Base-by-base conservation (phyloP, 2,329 filamentous ascomycete species). In the Bipolaris bicolor region DNA sequence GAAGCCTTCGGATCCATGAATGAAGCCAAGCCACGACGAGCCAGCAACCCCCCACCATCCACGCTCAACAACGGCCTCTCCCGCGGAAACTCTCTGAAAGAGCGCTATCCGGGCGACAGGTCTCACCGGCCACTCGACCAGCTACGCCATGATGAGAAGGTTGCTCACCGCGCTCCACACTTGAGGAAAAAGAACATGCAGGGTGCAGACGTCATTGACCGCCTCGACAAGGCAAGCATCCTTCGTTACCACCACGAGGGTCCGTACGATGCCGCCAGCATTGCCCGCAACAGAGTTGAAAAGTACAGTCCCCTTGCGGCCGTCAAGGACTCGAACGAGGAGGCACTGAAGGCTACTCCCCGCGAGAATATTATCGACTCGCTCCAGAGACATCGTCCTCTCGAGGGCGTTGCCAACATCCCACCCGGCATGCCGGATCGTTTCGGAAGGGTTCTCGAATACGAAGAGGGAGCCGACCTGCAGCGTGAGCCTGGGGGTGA, bases 231-330 rank as follows among this genome's bases (percentile, higher is more conserved):
- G 2, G 76, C 84, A n/a, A 65, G 66, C n/a, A 84, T 85, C 49
- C 83, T 83, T 16, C 78, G 83, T 2, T 97, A 96, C 76, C 94
- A 97, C 75, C 94, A 98, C 69, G 91, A 89, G 62, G 93, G 94
- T 0, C 94, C 94, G 0, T 98, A 90, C 67, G 94, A 98, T 73
- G 91, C 93, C 9, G 89, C 91, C 2, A 82, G 91, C 50, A 81
- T 89, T 1, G 86, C 90, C 11, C 85, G 91, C 46, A 97, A 97
- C 77, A 81, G 79, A 3, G 82, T 86, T 67, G 82, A 80, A 66
- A 79, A 82, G 52, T 78, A 74, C 56, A 88, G 90, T 3, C 93
- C 94, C 0, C 78, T 97, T 7, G 91, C 90, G 26, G 94, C 93
- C 2, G 84, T 96, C 5, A 81, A 82, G 54, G 82, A 85, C 3